Evolutionary conservation across 2,329 filamentous ascomycete genomes (phyloP), one percentile per base, ranked within the genome.

Genomic region (Neofusicoccum sp.): DNA sequence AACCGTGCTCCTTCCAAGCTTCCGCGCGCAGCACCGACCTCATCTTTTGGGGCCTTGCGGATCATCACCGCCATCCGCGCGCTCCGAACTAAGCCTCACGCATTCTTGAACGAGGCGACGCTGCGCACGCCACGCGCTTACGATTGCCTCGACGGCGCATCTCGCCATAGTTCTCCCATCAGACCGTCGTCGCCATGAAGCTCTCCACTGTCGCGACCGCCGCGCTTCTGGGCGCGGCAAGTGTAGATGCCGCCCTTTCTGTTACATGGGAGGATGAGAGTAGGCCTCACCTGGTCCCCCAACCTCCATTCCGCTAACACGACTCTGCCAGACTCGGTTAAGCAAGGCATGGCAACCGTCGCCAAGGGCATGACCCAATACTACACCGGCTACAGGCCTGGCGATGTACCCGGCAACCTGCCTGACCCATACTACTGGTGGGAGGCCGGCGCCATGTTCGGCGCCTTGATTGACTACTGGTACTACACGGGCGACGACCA

Each of bases 381-480:
- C 38, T 62, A 62, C 31, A 62, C 60, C 30, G 60, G 60, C 6
- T 30, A 51, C 31, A 43, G 38, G 9, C 51, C 60, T n/a, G 60
- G 60, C 28, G 60, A 62, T 11, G 60, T 62, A 6, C 60, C 60
- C 30, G 86, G 81, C 57, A 83, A 89, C 65, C 80, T 78, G 51
- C 75, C 75, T 31, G 70, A 71, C 34, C 75, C 75, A 6, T 78
- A 78, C 69, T 78, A 73, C 66, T 77, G 75, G 75, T 77, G 75
- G 75, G 74, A 76, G 65, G 72, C 70, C 16, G 75, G 75, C 38
- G 75, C 74, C 60, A 75, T 77, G 71, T 76, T 72, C 63, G 70
- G 67, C 51, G 67, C 71, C 14, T 67, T 76, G 47, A 70, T 77
- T 54, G 73, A 77, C 59, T 77, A 77, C 66, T 77, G 73, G 74